Conservation (phyloP, 1,284 basidiomycete species). For the Bjerkandera adusta region DNA sequence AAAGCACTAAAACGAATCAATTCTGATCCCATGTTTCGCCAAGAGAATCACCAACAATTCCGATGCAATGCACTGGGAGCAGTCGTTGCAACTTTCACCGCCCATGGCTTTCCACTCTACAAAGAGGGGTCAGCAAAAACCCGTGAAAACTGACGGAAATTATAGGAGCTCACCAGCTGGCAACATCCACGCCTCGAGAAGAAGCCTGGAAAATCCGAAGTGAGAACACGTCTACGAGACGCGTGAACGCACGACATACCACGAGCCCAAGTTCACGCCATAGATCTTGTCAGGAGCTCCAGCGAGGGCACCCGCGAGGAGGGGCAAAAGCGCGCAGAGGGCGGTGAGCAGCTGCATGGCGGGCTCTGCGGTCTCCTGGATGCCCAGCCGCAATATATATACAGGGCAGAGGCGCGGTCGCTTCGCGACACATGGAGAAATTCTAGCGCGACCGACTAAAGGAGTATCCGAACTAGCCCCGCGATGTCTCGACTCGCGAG, state of each 20-base stretch:
- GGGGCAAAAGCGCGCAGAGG: background rate
- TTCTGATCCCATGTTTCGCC: background rate
- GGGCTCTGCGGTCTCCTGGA: too few species aligned
- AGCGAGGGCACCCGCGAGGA: constrained; percentile 8
- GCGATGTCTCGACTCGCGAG: background rate
- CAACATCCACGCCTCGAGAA: constrained; percentile 71
- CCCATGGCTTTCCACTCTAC: constrained; percentile 68
- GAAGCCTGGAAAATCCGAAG: constrained; percentile 39
- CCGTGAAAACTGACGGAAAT: background rate
- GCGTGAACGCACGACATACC: constrained; percentile 34
- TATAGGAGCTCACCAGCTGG: constrained; percentile 42
- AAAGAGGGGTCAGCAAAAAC: background rate
- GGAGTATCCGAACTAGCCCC: background rate
- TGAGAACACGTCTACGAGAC: constrained; percentile 8
- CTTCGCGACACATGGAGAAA: background rate
- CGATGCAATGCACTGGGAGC: constrained; percentile 52
- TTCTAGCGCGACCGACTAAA: too few species aligned
- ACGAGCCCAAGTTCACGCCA: constrained; percentile 65
- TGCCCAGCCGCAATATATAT: too few species aligned
- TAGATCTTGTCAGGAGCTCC: constrained; percentile 50
- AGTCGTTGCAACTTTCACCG: constrained; percentile 51
- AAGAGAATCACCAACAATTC: constrained; percentile 59
- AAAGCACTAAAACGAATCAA: constrained; percentile 40
- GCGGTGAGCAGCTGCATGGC: too few species aligned
- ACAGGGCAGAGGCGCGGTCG: background rate